These are phyloP conservation scores for Clavispora phyllophila DNA, from an alignment of 805 yeast species.

Conservation along the genomic window DNA sequence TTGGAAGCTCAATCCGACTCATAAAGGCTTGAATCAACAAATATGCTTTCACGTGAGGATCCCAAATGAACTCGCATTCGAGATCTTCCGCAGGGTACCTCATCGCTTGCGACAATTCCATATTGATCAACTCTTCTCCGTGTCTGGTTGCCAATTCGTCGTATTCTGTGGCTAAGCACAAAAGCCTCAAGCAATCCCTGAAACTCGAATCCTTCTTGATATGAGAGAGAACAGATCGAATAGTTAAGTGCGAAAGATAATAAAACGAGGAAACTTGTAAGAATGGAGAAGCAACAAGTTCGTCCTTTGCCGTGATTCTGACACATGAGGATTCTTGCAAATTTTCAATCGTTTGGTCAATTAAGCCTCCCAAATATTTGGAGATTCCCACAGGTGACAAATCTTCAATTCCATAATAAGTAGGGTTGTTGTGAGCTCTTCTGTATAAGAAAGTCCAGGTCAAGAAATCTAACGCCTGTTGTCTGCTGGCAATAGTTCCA, in stretches of 20 bases:
- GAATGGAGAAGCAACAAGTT: slow-evolving; percentile 68
- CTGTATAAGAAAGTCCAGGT: slow-evolving; percentile 75
- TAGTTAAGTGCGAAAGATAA: slow-evolving; percentile 86
- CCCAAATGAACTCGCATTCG: slow-evolving; percentile 67
- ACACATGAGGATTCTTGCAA: slow-evolving; percentile 74
- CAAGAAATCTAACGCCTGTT: slow-evolving; percentile 68
- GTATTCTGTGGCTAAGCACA: slow-evolving; percentile 68
- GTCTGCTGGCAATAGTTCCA: slow-evolving; percentile 59
- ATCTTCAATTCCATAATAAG: slow-evolving; percentile 71
- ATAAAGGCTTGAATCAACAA: slow-evolving; percentile 69
- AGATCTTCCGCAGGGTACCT: slow-evolving; percentile 55
- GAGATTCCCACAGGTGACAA: slow-evolving; percentile 50
- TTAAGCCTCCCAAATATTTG: slow-evolving; percentile 53
- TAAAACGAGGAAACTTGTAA: slow-evolving; percentile 85
- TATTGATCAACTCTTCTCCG: slow-evolving; percentile 74
- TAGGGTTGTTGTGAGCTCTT: slow-evolving; percentile 72
- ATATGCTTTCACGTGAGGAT: slow-evolving; percentile 79
- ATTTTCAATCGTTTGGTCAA: slow-evolving; percentile 64
- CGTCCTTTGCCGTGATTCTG: slow-evolving; percentile 40
- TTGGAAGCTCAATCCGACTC: slow-evolving; percentile 73
- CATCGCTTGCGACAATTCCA: slow-evolving; percentile 52
- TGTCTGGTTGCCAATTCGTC: slow-evolving; percentile 88
- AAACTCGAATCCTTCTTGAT: slow-evolving; percentile 27
- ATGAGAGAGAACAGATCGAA: slow-evolving; percentile 42
- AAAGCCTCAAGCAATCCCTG: slow-evolving; percentile 57